phyloP scores from a whole-genome alignment of 2,329 filamentous ascomycete genomes.

The Plectosphaerella sp. region DNA sequence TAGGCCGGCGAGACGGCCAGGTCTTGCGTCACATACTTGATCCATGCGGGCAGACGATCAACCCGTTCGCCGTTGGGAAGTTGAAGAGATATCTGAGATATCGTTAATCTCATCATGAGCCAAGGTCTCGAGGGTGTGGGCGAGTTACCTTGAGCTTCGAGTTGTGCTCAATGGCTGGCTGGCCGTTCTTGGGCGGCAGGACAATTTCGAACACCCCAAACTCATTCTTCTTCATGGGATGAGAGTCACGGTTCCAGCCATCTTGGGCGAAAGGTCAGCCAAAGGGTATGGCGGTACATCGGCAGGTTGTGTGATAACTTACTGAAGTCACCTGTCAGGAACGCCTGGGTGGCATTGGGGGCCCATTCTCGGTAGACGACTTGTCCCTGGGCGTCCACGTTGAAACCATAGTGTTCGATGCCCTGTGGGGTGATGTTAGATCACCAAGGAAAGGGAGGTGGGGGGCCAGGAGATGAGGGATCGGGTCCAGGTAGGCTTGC shows the following conservation, averaged over 20 bases:
- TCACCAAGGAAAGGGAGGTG: constrained; percentile 1
- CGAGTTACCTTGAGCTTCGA: constrained; percentile 82
- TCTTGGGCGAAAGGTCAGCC: constrained; percentile 44
- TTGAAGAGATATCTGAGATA: constrained; percentile 70
- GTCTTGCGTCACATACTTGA: constrained; percentile 95
- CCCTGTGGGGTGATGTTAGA: constrained; percentile 49
- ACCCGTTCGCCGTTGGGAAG: constrained; percentile 74
- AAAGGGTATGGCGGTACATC: too few relatives aligned
- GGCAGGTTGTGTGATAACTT: constrained; percentile 23
- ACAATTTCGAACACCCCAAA: constrained; percentile 86
- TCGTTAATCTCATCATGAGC: neutral
- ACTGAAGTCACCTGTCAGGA: constrained; percentile 94
- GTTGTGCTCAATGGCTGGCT: constrained; percentile 81
- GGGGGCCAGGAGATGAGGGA: neutral
- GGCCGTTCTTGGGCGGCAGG: constrained; percentile 67
- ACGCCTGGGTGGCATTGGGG: constrained; percentile 79
- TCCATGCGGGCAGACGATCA: constrained; percentile 92
- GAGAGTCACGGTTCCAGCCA: constrained; percentile 77
- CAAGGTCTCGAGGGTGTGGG: constrained; percentile 12
- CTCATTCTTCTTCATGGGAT: constrained; percentile 80
- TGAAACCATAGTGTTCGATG: constrained; percentile 81
- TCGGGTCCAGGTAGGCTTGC: constrained; percentile 38
- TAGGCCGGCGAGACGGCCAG: constrained; percentile 85
- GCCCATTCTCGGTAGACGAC: constrained; percentile 96
- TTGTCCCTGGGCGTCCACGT: constrained; percentile 74